Evolutionary conservation across 805 yeast species (phyloP).

Genomic region (Metschnikowia reukaufii): DNA sequence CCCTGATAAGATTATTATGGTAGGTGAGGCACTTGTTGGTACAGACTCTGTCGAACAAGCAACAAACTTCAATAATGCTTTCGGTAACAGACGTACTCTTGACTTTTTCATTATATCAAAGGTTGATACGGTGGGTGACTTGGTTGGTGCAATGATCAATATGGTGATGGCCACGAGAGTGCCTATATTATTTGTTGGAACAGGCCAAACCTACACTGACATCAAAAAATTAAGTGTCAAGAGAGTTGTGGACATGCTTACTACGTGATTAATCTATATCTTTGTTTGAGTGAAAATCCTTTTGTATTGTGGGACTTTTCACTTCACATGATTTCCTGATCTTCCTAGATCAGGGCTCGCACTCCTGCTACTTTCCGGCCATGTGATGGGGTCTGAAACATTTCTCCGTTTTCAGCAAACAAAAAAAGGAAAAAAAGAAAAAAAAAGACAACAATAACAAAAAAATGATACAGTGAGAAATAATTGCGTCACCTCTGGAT

Average conservation of each 20-base stretch:
- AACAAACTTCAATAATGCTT: slow-evolving; percentile 85
- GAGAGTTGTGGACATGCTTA: slow-evolving; percentile 85
- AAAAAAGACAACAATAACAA: too few relatives aligned
- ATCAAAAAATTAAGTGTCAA: slow-evolving; percentile 85
- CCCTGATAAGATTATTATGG: slow-evolving; percentile 97
- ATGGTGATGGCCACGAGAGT: slow-evolving; percentile 96
- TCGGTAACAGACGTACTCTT: slow-evolving; percentile 75
- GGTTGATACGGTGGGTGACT: slow-evolving; percentile 96
- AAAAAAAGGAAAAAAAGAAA: too few relatives aligned
- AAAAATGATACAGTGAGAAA: too few relatives aligned
- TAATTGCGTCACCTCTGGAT: too few relatives aligned
- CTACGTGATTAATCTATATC: slow-evolving; percentile 41
- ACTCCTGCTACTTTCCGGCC: too few relatives aligned
- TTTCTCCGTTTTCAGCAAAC: too few relatives aligned
- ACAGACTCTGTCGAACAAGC: slow-evolving; percentile 97
- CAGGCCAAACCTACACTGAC: slow-evolving; percentile 96
- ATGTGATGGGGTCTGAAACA: too few relatives aligned
- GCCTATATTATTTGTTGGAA: slow-evolving; percentile 93
- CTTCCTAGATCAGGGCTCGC: too few relatives aligned
- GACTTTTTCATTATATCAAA: slow-evolving; percentile 93
- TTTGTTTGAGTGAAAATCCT: too few relatives aligned
- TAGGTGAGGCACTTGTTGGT: slow-evolving; percentile 96
- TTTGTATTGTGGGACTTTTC: too few relatives aligned
- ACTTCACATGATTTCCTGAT: too few relatives aligned
- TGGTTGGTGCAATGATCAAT: slow-evolving; percentile 95